phyloP scores from a whole-genome alignment of 495 filamentous ascomycete species.

The Tuber borchii region DNA sequence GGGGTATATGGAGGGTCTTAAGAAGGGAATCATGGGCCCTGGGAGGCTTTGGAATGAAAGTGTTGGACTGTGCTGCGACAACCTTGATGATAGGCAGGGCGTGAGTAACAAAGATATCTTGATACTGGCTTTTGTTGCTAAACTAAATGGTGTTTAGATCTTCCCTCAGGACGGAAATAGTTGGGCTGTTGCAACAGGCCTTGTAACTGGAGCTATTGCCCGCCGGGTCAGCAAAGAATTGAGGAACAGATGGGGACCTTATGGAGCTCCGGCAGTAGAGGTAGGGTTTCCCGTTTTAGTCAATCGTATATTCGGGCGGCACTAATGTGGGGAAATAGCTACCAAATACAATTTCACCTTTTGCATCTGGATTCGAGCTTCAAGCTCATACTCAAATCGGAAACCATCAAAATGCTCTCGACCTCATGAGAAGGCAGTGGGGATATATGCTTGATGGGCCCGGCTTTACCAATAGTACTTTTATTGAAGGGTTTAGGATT shows the following conservation, averaged over 20 bases:
- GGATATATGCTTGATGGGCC: conserved; percentile 57
- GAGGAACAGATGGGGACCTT: conserved; percentile 51
- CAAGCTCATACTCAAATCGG: conserved; percentile 52
- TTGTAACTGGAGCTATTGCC: conserved; percentile 30
- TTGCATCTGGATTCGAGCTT: conserved; percentile 57
- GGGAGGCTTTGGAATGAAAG: background rate
- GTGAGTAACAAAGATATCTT: conserved; percentile 4
- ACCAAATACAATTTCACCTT: conserved; percentile 55
- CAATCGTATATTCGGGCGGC: background rate
- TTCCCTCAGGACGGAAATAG: conserved; percentile 51
- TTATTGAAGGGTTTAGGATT: conserved; percentile 54
- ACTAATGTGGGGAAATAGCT: conserved; percentile 34
- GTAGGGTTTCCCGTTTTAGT: background rate
- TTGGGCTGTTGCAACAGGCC: conserved; percentile 44
- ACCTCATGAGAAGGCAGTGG: conserved; percentile 56
- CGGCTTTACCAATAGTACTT: conserved; percentile 56
- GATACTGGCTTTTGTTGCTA: background rate
- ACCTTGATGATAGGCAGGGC: background rate
- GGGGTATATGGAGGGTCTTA: conserved; percentile 1
- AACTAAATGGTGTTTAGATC: conserved; percentile 16
- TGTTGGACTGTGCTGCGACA: conserved; percentile 1
- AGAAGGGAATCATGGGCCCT: background rate
- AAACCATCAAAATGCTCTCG: conserved; percentile 49
- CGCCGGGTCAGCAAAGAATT: conserved; percentile 47
- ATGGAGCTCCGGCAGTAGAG: conserved; percentile 56